These are phyloP conservation scores for Boechera retrofracta DNA, from an alignment of 345 rosid genomes.

Conservation along the genomic window DNA sequence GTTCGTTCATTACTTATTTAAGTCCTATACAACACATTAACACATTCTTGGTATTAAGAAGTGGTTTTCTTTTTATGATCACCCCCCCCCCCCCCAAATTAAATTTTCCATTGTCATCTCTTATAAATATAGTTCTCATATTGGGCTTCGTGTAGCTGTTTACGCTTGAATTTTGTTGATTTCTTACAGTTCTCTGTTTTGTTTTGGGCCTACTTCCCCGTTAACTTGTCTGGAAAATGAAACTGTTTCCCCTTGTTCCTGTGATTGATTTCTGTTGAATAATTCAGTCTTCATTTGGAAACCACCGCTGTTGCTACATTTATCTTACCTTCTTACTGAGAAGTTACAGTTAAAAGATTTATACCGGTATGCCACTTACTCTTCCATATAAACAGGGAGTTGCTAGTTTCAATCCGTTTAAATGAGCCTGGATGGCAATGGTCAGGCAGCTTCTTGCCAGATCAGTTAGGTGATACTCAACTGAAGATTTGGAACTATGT, in stretches of 20 bases:
- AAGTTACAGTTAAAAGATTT: conserved; percentile 18
- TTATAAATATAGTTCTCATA: too few relatives aligned
- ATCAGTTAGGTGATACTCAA: conserved; percentile 92
- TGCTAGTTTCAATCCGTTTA: conserved; percentile 77
- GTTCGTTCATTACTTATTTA: conserved; percentile 47
- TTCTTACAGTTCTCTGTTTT: conserved; percentile 18
- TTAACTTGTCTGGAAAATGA: conserved; percentile 16
- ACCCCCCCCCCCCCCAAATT: too few relatives aligned
- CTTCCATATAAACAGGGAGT: conserved; percentile 61
- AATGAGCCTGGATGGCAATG: conserved; percentile 98
- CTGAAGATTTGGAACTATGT: conserved; percentile 84
- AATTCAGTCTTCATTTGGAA: conserved; percentile 5
- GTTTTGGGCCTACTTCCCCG: not conserved
- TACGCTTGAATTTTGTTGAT: conserved; percentile 21
- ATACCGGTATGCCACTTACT: conserved; percentile 25
- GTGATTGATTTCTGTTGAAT: not conserved
- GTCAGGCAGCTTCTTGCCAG: conserved; percentile 97
- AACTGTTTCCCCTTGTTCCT: conserved; percentile 3
- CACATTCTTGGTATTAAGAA: conserved; percentile 1
- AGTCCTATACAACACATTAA: conserved; percentile 23
- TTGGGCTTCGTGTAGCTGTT: not conserved
- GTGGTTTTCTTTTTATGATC: not conserved
- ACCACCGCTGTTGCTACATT: conserved; percentile 18
- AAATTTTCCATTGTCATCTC: too few relatives aligned
- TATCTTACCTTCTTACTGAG: conserved; percentile 22